Percentiles rank a stretch among this genome's conserved stretches.
These are phyloP conservation scores for Ascosphaera apis DNA, from an alignment of 2,329 filamentous ascomycete genomes.

Conservation along the genomic window DNA sequence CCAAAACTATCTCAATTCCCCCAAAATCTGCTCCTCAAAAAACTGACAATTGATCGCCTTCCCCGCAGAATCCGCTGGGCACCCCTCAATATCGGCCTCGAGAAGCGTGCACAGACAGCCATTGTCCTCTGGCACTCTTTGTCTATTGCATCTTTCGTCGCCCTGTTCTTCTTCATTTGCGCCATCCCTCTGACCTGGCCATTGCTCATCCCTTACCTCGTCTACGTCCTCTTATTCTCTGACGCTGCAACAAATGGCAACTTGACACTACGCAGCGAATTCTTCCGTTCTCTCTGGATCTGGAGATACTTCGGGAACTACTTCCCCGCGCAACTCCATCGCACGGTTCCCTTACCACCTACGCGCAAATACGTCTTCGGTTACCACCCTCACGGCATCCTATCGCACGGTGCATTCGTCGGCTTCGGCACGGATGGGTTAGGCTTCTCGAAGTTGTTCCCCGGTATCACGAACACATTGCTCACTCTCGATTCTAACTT, in stretches of 20 bases:
- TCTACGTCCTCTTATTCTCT: constrained; percentile 57
- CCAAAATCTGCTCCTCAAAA: neutral
- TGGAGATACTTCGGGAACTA: constrained; percentile 86
- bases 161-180: constrained; percentile 74
- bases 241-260: constrained; percentile 53
- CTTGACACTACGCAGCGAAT: constrained; percentile 49
- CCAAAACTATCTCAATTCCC: too few relatives aligned
- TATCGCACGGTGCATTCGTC: constrained; percentile 84
- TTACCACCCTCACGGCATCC: constrained; percentile 94
- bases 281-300: constrained; percentile 46
- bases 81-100: constrained; percentile 49
- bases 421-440: constrained; percentile 80
- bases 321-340: constrained; percentile 73
- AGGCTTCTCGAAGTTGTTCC: constrained; percentile 69
- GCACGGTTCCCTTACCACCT: constrained; percentile 53
- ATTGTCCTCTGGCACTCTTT: constrained; percentile 54
- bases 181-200: constrained; percentile 88
- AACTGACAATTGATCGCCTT: too few relatives aligned
- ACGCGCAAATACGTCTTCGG: constrained; percentile 89
- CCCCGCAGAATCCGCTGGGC: constrained; percentile 64
- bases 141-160: constrained; percentile 45
- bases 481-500: constrained; percentile 94
- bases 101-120: constrained; percentile 52
- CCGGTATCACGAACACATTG: constrained; percentile 81
- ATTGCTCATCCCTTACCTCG: constrained; percentile 48